phyloP scores from a whole-genome alignment of 768 basidiomycete genomes.

The Agaricus blazei region DNA sequence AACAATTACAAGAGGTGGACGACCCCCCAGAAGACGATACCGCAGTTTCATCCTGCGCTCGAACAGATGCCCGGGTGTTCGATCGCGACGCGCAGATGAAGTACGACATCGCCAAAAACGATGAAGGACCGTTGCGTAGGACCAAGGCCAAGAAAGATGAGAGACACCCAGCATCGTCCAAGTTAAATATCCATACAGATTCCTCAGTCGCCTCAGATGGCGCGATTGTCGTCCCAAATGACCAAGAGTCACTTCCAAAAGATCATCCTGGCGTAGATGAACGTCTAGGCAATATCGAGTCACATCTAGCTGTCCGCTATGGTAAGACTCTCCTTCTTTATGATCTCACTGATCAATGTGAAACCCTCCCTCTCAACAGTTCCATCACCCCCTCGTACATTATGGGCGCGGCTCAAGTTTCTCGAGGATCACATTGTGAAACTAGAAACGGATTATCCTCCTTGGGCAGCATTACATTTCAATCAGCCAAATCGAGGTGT shows the following conservation, averaged over 20 bases:
- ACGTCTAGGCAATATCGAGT: slow-evolving; percentile 62
- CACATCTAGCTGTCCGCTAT: slow-evolving; percentile 69
- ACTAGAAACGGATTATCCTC: slow-evolving; percentile 79
- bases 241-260: slow-evolving; percentile 17
- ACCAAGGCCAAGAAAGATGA: slow-evolving; percentile 43
- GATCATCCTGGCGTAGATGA: slow-evolving; percentile 59
- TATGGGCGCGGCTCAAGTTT: slow-evolving; percentile 61
- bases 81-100: slow-evolving; percentile 79
- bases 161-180: slow-evolving; percentile 11
- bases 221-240: slow-evolving; percentile 2
- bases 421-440: slow-evolving; percentile 74
- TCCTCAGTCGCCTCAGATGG: not conserved
- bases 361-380: slow-evolving; percentile 34
- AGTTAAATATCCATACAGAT: not conserved
- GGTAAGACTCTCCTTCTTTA: slow-evolving; percentile 36
- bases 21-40: slow-evolving; percentile 6
- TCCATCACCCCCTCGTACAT: slow-evolving; percentile 60
- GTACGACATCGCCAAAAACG: slow-evolving; percentile 84
- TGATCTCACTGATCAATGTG: not conserved
- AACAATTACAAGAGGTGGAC: slow-evolving; percentile 30
- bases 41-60: slow-evolving; percentile 54
- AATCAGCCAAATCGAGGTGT: slow-evolving; percentile 81
- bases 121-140: slow-evolving; percentile 59
- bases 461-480: slow-evolving; percentile 87
- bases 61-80: slow-evolving; percentile 64